Conservation (phyloP, 1,139 yeast genomes). For the Zygotorulaspora mrakii region DNA sequence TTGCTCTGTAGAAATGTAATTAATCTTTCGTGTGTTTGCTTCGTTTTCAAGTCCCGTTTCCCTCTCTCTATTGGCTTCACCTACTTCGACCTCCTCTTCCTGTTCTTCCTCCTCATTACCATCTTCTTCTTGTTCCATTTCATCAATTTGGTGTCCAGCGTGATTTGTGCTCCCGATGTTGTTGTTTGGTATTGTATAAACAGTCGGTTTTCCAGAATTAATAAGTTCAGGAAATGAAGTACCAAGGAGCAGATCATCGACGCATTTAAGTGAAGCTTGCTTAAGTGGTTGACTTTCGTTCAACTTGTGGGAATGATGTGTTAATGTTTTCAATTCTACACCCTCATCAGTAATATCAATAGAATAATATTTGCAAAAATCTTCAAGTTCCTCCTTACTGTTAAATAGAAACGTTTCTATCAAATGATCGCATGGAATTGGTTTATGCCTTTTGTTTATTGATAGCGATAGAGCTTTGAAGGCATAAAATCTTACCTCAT, state of each 20-base stretch:
- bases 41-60: too few relatives aligned
- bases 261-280: constrained; percentile 54
- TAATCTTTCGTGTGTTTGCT: too few relatives aligned
- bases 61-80: background rate
- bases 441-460: constrained; percentile 68
- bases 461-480: constrained; percentile 64
- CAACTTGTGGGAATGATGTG: constrained; percentile 43
- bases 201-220: constrained; percentile 35
- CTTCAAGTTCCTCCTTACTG: constrained; percentile 46
- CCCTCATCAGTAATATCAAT: constrained; percentile 46
- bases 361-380: constrained; percentile 63
- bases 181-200: background rate
- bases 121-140: constrained; percentile 10
- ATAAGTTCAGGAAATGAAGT: constrained; percentile 33
- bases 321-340: constrained; percentile 58
- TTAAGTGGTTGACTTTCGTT: constrained; percentile 46
- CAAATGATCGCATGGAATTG: constrained; percentile 51
- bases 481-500: constrained; percentile 74
- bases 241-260: constrained; percentile 47
- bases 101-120: constrained; percentile 6
- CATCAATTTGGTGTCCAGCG: background rate
- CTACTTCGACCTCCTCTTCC: background rate
- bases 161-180: background rate
- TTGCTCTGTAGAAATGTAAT: too few relatives aligned
- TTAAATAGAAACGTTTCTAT: constrained; percentile 63